Evolutionary conservation across 768 basidiomycete species (phyloP), one percentile per base, ranked within the genome.

Genomic region (Baorangia bicolor): DNA sequence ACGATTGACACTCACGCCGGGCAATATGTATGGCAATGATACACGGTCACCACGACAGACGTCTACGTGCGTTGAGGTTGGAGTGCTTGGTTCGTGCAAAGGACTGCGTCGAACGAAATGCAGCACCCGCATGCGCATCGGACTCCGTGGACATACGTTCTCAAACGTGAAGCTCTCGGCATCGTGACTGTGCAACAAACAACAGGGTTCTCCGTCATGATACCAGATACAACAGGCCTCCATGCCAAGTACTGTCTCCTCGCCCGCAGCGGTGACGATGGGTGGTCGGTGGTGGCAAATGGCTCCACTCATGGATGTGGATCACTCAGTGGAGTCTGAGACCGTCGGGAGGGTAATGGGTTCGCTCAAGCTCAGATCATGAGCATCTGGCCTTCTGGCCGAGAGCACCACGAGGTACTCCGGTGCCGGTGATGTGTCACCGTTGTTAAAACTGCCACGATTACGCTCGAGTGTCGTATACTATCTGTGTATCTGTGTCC

Each of bases 351-450:
- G 35, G n/a, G 40, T 4, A 35, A 58, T 30, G 9, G 0, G 33
- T 16, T 41, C 37, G 4, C 30, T 38, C 37, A 20, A 33, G n/a
- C 6, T 58, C 55, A 21, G 23, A 42, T 42, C 18, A n/a, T n/a
- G n/a, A n/a, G n/a, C n/a, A n/a, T n/a, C 37, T 4, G 47, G 6
- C 18, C 34, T 27, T 49, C 39, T 38, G 41, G 35, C 30, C 40
- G 35, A 60, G 28, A 38, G 14, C 41, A 40, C 35, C 56, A 51
- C 56, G 46, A 37, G 44, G 31, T 33, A 20, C 21, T 40, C 33
- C n/a, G n/a, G n/a, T n/a, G n/a, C n/a, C n/a, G 14, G 21, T 23
- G 13, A 35, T 16, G 37, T 33, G 37, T 56, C 54, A 42, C 34
- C 30, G 34, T 23, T 57, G 31, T 50, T n/a, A n/a, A n/a, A n/a